phyloP scores from a whole-genome alignment of 805 yeast genomes.

The Candida qinlingensis region DNA sequence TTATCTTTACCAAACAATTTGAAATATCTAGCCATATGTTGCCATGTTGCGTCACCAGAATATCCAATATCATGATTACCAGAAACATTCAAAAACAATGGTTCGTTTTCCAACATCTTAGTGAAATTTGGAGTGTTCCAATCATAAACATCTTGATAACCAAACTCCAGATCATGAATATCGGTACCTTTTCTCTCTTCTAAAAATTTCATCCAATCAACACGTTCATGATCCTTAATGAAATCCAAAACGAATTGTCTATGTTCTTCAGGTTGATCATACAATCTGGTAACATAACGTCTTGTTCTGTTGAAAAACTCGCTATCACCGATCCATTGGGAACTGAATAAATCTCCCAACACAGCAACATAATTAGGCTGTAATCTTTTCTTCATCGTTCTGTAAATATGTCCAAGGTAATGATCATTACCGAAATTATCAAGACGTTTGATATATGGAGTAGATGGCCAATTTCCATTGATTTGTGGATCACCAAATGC shows the following conservation, averaged over 20 bases:
- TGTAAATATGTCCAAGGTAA: slow-evolving; percentile 79
- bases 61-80: slow-evolving; percentile 98
- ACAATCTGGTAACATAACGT: slow-evolving; percentile 67
- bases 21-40: slow-evolving; percentile 77
- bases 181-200: slow-evolving; percentile 27
- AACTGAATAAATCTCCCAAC: slow-evolving; percentile 87
- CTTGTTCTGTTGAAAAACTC: slow-evolving; percentile 80
- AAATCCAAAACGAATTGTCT: slow-evolving; percentile 44
- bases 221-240: slow-evolving; percentile 42
- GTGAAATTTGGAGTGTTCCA: slow-evolving; percentile 45
- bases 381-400: slow-evolving; percentile 55
- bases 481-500: slow-evolving; percentile 97
- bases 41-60: slow-evolving; percentile 90
- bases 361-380: slow-evolving; percentile 80
- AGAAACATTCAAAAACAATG: slow-evolving; percentile 73
- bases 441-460: slow-evolving; percentile 65
- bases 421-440: slow-evolving; percentile 90
- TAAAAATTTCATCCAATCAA: slow-evolving; percentile 49
- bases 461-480: slow-evolving; percentile 74
- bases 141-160: slow-evolving; percentile 56
- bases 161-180: slow-evolving; percentile 37
- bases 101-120: slow-evolving; percentile 38
- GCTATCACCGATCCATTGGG: slow-evolving; percentile 89
- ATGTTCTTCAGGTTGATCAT: slow-evolving; percentile 51
- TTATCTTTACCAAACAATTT: slow-evolving; percentile 79